These are phyloP conservation scores for Pharnaceum exiguum DNA, from an alignment of 148 eudicot species.

Conservation along the genomic window DNA sequence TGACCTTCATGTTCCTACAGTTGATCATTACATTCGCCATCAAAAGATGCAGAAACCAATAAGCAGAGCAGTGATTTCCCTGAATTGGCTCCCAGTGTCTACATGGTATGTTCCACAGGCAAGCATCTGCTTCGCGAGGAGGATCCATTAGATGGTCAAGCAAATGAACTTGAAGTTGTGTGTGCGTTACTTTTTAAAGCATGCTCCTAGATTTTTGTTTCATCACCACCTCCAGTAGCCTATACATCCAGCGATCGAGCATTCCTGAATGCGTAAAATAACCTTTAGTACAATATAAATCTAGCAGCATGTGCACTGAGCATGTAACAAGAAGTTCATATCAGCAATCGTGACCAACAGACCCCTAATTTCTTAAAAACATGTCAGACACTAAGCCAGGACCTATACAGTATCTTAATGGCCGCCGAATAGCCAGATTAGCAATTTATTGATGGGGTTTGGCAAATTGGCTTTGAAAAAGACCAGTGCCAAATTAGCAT, in stretches of 20 bases:
- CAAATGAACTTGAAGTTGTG: background rate
- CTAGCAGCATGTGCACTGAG: no score
- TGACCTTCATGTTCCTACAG: slow-evolving; percentile 12
- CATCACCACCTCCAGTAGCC: slow-evolving; percentile 60
- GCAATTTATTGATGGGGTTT: no score
- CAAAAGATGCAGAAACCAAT: slow-evolving; percentile 3
- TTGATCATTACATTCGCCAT: slow-evolving; percentile 9
- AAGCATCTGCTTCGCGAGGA: background rate
- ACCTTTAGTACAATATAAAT: background rate
- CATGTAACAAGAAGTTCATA: no score
- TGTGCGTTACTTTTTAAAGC: slow-evolving; percentile 17
- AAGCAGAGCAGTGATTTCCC: slow-evolving; percentile 1
- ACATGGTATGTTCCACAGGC: background rate
- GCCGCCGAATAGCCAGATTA: no score
- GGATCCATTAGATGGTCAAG: background rate
- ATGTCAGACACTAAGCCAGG: no score
- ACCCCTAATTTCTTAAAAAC: no score
- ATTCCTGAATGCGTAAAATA: slow-evolving; percentile 43
- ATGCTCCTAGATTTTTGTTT: slow-evolving; percentile 48
- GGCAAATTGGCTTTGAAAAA: no score
- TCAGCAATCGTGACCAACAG: no score
- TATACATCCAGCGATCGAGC: slow-evolving; percentile 93
- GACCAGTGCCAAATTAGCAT: no score
- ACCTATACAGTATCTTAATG: no score
- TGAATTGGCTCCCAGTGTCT: slow-evolving; percentile 1